These are phyloP conservation scores for Carex parvula DNA, from an alignment of 176 grass and related monocot genomes.

Conservation along the genomic window DNA sequence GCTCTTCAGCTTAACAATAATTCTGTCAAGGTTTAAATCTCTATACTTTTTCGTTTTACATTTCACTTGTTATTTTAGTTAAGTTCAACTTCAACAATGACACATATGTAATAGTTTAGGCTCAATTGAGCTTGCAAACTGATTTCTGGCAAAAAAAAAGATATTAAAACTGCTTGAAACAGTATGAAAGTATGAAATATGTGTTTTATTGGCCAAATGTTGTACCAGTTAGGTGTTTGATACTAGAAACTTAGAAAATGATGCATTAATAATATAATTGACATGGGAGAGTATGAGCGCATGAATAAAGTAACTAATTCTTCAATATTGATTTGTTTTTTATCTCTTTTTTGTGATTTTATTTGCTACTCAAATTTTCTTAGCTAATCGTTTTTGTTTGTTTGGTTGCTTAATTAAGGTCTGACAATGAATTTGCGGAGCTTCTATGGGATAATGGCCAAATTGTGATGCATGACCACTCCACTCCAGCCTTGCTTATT, in stretches of 20 bases:
- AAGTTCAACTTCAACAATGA: background rate
- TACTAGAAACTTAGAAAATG: background rate
- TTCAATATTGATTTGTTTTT: slow-evolving; percentile 7
- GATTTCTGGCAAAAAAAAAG: background rate
- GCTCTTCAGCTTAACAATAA: too few relatives aligned
- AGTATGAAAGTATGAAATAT: background rate
- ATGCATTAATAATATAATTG: slow-evolving; percentile 6
- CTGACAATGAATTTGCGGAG: slow-evolving; percentile 35
- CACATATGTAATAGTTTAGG: too few relatives aligned
- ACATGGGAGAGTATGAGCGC: slow-evolving; percentile 84
- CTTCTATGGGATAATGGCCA: slow-evolving; percentile 48
- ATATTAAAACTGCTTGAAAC: background rate
- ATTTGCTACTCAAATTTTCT: background rate
- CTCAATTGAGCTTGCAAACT: background rate
- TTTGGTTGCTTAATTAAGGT: slow-evolving; percentile 2
- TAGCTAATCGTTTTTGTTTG: too few relatives aligned
- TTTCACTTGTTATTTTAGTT: background rate
- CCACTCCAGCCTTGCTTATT: background rate
- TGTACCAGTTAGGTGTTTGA: background rate
- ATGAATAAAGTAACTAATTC: slow-evolving; percentile 79
- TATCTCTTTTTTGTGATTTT: background rate
- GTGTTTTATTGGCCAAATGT: background rate
- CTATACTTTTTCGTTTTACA: too few relatives aligned
- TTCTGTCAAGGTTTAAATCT: too few relatives aligned
- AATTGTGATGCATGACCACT: slow-evolving; percentile 30